These are phyloP conservation scores for Hyaloscypha hepaticicola DNA, from an alignment of 495 filamentous ascomycete species.

Conservation along the genomic window DNA sequence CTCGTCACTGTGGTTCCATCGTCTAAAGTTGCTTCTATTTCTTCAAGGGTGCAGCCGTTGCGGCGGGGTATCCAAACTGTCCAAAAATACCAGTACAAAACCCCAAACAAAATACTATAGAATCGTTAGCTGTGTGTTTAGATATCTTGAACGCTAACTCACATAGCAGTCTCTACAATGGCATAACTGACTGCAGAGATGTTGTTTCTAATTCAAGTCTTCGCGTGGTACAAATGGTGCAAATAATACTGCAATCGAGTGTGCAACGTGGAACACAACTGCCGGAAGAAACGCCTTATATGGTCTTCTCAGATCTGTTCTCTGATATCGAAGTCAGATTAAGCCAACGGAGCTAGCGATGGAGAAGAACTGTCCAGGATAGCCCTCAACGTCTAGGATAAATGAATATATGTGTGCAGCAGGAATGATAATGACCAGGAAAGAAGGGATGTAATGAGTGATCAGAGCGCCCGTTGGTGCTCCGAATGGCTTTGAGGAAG, in stretches of 20 bases:
- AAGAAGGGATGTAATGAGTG: conserved; percentile 65
- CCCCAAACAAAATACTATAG: too few relatives aligned
- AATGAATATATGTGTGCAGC: conserved; percentile 70
- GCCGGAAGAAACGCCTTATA: conserved; percentile 52
- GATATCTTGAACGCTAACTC: neutral
- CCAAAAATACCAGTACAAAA: too few relatives aligned
- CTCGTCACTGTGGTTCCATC: too few relatives aligned
- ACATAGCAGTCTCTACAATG: conserved; percentile 5
- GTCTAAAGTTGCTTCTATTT: too few relatives aligned
- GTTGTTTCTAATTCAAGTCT: neutral
- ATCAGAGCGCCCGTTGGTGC: conserved; percentile 66
- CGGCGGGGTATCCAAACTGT: too few relatives aligned
- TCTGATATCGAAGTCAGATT: conserved; percentile 58
- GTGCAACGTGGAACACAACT: neutral
- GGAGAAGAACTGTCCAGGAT: conserved; percentile 61
- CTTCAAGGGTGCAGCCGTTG: too few relatives aligned
- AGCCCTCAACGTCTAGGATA: conserved; percentile 71
- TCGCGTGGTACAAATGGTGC: conserved; percentile 1
- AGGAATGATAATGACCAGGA: conserved; percentile 63
- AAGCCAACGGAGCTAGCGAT: conserved; percentile 60
- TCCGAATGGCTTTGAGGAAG: conserved; percentile 65
- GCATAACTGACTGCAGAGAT: conserved; percentile 3
- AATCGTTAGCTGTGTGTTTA: too few relatives aligned
- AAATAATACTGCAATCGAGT: conserved; percentile 2
- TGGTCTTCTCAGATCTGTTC: conserved; percentile 62